Conservation (phyloP, 176 grass and related monocot genomes). For the Neostapfia colusana region DNA sequence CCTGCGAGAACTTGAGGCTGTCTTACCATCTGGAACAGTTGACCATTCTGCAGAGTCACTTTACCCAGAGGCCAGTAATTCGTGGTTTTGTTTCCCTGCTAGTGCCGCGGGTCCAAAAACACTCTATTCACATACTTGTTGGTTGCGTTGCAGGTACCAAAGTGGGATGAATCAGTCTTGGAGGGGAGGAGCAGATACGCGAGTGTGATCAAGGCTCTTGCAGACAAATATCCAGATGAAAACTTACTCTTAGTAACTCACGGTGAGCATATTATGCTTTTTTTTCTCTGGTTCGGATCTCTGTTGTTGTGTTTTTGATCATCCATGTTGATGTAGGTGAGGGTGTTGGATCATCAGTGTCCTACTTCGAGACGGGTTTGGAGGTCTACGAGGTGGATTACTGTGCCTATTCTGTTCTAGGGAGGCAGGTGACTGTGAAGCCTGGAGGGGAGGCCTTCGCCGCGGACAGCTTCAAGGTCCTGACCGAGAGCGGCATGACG, state of each 20-base stretch:
- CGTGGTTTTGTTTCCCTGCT: conserved; percentile 5
- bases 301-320: not conserved
- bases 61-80: conserved; percentile 46
- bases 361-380: conserved; percentile 38
- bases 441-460: conserved; percentile 4
- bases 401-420: conserved; percentile 53
- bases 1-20: conserved; percentile 52
- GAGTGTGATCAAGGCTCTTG: conserved; percentile 64
- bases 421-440: conserved; percentile 37
- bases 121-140: not conserved
- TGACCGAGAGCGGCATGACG: conserved; percentile 40
- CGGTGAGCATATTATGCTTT: conserved; percentile 36
- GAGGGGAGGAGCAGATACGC: conserved; percentile 75
- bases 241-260: conserved; percentile 83
- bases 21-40: conserved; percentile 53
- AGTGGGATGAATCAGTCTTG: conserved; percentile 62
- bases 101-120: not conserved
- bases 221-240: conserved; percentile 73
- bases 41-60: conserved; percentile 59
- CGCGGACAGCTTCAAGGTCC: conserved; percentile 29
- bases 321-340: conserved; percentile 45
- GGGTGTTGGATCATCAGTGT: conserved; percentile 61
- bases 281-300: not conserved
- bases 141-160: conserved; percentile 50
- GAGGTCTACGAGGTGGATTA: conserved; percentile 69